phyloP scores from a whole-genome alignment of 768 basidiomycete species.

The Cystofilobasidium ferigula region DNA sequence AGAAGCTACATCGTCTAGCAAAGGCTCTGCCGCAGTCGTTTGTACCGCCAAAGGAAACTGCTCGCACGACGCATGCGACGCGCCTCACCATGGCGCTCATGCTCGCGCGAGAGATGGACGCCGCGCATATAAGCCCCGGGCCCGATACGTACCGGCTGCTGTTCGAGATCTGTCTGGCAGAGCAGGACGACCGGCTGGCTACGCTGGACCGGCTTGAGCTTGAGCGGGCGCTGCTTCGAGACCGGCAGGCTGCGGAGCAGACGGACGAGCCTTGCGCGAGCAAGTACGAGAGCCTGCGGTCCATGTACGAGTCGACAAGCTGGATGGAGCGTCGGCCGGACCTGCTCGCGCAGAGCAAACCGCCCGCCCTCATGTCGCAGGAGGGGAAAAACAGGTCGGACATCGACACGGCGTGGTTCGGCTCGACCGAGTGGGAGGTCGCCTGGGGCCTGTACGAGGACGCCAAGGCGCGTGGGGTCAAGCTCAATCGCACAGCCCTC shows the following conservation, averaged over 20 bases:
- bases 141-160: slow-evolving; percentile 17
- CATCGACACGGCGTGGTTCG: slow-evolving; percentile 15
- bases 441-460: slow-evolving; percentile 20
- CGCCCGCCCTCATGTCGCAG: too few relatives aligned
- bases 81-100: background rate
- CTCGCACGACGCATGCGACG: background rate
- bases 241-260: background rate
- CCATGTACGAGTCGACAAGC: background rate
- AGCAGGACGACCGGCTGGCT: slow-evolving; percentile 6
- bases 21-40: background rate
- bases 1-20: background rate
- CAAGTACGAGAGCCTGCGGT: background rate
- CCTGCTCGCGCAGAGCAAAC: slow-evolving; percentile 4
- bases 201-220: background rate
- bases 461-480: slow-evolving; percentile 11
- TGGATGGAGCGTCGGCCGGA: slow-evolving; percentile 15
- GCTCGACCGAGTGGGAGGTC: slow-evolving; percentile 18
- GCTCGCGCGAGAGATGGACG: slow-evolving; percentile 1
- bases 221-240: background rate
- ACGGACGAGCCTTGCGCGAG: too few relatives aligned
- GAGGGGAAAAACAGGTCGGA: background rate
- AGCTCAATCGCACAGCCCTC: slow-evolving; percentile 2
- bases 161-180: slow-evolving; percentile 14
- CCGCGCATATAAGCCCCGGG: background rate
- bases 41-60: background rate